Percentiles rank a stretch among this genome's conserved stretches.
These are phyloP conservation scores for grape (Vitis vinifera) DNA, from an alignment of 164 flowering plant species.

Conservation along the genomic window DNA sequence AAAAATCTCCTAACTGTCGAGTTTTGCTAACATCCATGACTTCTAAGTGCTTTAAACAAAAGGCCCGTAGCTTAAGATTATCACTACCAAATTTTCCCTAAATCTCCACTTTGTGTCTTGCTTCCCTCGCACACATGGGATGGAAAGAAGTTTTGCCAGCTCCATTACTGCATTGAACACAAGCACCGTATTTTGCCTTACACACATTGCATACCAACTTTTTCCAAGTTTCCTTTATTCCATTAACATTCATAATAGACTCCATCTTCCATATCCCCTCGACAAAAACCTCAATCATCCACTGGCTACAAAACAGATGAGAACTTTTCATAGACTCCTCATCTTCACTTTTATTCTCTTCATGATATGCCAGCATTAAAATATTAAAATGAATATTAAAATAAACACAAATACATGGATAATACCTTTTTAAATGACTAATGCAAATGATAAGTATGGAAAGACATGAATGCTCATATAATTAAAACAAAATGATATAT, in stretches of 20 bases:
- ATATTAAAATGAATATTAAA: too few relatives aligned
- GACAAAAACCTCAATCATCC: conserved; percentile 89
- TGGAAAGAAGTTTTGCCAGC: conserved; percentile 91
- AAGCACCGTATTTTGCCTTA: conserved; percentile 85
- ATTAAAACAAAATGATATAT: too few relatives aligned
- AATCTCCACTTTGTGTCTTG: conserved; percentile 80
- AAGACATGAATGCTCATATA: too few relatives aligned
- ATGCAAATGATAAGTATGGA: too few relatives aligned
- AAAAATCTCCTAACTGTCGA: conserved; percentile 20
- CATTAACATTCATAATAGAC: conserved; percentile 72
- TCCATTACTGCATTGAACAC: conserved; percentile 95
- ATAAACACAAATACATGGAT: too few relatives aligned
- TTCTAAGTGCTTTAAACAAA: conserved; percentile 84
- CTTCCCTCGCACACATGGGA: conserved; percentile 97
- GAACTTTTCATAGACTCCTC: conserved; percentile 42
- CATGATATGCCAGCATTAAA: too few relatives aligned
- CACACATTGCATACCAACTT: conserved; percentile 75
- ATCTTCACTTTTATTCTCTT: conserved; percentile 7
- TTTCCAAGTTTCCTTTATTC: conserved; percentile 60
- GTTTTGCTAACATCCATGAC: conserved; percentile 20
- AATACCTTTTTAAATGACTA: too few relatives aligned
- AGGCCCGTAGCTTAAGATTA: conserved; percentile 88
- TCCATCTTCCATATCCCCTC: conserved; percentile 69
- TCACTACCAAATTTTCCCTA: conserved; percentile 84
- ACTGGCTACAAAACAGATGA: conserved; percentile 83